phyloP scores from a whole-genome alignment of 805 yeast genomes.

The Candida bentonensis region DNA sequence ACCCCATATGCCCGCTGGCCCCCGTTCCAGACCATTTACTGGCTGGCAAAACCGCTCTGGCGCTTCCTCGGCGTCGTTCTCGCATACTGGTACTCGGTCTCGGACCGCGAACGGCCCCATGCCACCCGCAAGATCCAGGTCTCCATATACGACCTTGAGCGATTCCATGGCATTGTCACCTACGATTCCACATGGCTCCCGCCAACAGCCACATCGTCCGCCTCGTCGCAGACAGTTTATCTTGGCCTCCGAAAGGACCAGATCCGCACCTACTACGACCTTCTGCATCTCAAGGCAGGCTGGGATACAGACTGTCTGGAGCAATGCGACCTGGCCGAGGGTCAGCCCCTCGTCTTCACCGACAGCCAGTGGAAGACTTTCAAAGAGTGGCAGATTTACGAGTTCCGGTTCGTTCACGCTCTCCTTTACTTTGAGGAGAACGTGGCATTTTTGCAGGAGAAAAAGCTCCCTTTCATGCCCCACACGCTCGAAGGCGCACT shows the following conservation, averaged over 20 bases:
- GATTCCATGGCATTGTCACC: neutral
- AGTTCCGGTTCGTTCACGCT: neutral
- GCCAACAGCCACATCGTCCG: neutral
- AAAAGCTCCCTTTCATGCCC: neutral
- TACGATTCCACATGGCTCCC: neutral
- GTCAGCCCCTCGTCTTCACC: neutral
- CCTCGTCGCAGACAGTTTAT: neutral
- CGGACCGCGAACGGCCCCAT: neutral
- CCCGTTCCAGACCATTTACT: neutral
- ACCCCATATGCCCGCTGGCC: neutral
- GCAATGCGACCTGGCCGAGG: neutral
- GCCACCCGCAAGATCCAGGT: neutral
- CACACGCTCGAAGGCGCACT: neutral
- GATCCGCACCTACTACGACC: conserved; percentile 1
- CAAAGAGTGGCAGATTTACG: neutral
- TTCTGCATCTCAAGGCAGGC: neutral
- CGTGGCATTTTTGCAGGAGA: neutral
- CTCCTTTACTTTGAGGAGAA: neutral
- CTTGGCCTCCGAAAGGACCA: neutral
- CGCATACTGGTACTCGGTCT: neutral
- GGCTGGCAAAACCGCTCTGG: neutral
- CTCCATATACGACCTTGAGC: neutral
- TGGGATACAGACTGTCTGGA: neutral
- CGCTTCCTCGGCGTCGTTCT: neutral
- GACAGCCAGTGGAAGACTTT: neutral